These are phyloP conservation scores for Delphinella strobiligena DNA, from an alignment of 2,329 filamentous ascomycete species.

Conservation along the genomic window DNA sequence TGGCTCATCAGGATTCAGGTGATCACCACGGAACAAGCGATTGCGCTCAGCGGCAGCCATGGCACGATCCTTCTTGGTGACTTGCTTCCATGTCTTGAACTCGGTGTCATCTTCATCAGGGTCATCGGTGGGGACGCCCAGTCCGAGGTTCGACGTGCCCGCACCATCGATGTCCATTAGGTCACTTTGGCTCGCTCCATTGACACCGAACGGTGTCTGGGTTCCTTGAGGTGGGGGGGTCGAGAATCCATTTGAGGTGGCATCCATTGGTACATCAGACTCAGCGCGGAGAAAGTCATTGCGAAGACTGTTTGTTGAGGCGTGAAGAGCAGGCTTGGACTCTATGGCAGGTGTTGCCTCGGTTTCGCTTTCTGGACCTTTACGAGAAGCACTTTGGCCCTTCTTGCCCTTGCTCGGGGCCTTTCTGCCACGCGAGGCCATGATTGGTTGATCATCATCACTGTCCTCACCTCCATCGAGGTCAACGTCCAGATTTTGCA, in stretches of 20 bases:
- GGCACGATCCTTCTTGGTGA: slow-evolving; percentile 92
- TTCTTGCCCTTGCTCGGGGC: slow-evolving; percentile 71
- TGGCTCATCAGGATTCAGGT: slow-evolving; percentile 75
- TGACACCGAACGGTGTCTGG: slow-evolving; percentile 60
- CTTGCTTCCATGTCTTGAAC: slow-evolving; percentile 97
- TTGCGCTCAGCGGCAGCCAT: slow-evolving; percentile 74
- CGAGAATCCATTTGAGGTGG: slow-evolving; percentile 69
- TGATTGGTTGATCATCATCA: slow-evolving; percentile 87
- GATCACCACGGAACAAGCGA: slow-evolving; percentile 73
- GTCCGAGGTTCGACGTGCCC: slow-evolving; percentile 47
- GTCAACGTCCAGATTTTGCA: slow-evolving; percentile 71
- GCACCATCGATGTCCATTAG: slow-evolving; percentile 74
- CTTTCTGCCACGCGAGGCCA: slow-evolving; percentile 89
- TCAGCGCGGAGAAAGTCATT: slow-evolving; percentile 48
- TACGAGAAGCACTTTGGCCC: slow-evolving; percentile 50
- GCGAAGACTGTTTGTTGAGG: slow-evolving; percentile 36
- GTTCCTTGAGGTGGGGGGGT: slow-evolving; percentile 66
- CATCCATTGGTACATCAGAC: slow-evolving; percentile 63
- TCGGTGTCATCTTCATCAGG: slow-evolving; percentile 76
- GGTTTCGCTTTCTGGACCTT: slow-evolving; percentile 58
- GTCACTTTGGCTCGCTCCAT: slow-evolving; percentile 69
- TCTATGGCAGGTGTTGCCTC: slow-evolving; percentile 71
- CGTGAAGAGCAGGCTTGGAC: slow-evolving; percentile 51
- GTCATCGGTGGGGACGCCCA: slow-evolving; percentile 59
- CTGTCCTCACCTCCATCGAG: slow-evolving; percentile 80